These are phyloP conservation scores for Fallopia convolvulus DNA, from an alignment of 148 eudicot species.

Conservation along the genomic window DNA sequence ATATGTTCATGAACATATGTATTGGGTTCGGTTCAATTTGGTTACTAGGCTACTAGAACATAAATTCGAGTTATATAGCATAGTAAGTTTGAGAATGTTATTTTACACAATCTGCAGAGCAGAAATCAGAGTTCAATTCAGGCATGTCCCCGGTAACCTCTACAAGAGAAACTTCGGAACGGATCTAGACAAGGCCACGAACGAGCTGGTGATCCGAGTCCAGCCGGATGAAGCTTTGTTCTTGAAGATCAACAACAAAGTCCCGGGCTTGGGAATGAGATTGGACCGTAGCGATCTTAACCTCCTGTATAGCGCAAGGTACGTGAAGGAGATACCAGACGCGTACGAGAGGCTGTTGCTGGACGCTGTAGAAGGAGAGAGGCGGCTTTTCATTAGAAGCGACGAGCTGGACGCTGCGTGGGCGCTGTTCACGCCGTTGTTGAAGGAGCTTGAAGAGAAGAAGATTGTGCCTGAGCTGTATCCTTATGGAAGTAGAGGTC, in stretches of 20 bases:
- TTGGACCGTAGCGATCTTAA: slow-evolving; percentile 77
- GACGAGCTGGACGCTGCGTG: slow-evolving; percentile 96
- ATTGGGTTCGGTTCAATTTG: neutral
- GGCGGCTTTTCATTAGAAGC: slow-evolving; percentile 76
- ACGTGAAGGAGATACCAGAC: slow-evolving; percentile 57
- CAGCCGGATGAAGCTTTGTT: slow-evolving; percentile 83
- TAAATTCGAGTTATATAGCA: neutral
- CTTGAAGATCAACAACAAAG: slow-evolving; percentile 78
- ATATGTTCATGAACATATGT: neutral
- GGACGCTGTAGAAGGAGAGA: slow-evolving; percentile 88
- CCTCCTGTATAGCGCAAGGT: slow-evolving; percentile 66
- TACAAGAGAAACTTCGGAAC: slow-evolving; percentile 48
- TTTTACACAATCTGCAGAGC: slow-evolving; percentile 37
- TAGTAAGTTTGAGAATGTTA: slow-evolving; percentile 1
- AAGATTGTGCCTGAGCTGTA: slow-evolving; percentile 71
- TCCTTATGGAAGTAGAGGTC: slow-evolving; percentile 78
- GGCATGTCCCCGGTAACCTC: slow-evolving; percentile 86
- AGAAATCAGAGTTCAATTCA: slow-evolving; percentile 81
- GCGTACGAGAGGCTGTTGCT: slow-evolving; percentile 75
- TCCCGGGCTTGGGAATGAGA: slow-evolving; percentile 89
- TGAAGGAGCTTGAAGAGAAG: slow-evolving; percentile 58
- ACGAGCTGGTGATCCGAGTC: slow-evolving; percentile 80
- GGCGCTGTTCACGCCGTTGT: slow-evolving; percentile 66
- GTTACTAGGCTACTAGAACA: no score
- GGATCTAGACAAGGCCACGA: slow-evolving; percentile 59